A percentile compares a stretch with the other conserved stretches of the same genome.
Evolutionary conservation across 768 basidiomycete genomes (phyloP).

Genomic region (Suillus brevipes): DNA sequence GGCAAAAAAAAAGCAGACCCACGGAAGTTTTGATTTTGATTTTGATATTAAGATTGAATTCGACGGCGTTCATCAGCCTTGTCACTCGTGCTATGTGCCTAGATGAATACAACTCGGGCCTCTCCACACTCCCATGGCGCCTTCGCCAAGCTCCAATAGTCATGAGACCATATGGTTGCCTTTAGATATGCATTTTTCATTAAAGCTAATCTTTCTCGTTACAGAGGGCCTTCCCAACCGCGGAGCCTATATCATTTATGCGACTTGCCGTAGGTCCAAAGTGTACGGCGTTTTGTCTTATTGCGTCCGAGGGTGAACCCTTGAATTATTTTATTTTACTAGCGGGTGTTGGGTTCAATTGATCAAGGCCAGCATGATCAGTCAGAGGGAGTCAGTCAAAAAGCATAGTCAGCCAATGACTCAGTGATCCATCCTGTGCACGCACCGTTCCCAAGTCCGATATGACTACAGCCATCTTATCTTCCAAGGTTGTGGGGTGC

Average conservation of each 20-base stretch:
- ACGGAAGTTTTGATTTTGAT: too few relatives aligned
- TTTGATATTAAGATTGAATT: background rate
- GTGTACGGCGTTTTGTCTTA: background rate
- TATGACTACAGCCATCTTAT: background rate
- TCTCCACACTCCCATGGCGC: background rate
- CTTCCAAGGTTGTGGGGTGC: background rate
- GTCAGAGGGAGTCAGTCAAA: background rate
- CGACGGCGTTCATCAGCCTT: too few relatives aligned
- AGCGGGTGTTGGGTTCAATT: background rate
- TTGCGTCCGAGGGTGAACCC: slow-evolving; percentile 1
- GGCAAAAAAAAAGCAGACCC: background rate
- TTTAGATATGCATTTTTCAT: slow-evolving; percentile 3
- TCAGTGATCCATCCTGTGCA: too few relatives aligned
- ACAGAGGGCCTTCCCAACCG: background rate
- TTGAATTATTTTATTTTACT: background rate
- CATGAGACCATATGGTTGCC: background rate
- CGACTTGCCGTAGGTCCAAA: background rate
- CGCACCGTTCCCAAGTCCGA: background rate
- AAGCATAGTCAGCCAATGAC: background rate
- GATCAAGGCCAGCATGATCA: background rate
- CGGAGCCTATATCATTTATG: background rate
- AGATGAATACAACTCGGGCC: background rate
- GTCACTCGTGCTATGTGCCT: too few relatives aligned
- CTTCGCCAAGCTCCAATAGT: background rate
- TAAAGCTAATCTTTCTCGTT: background rate